Percentiles rank a stretch among this genome's conserved stretches.
phyloP scores from a whole-genome alignment of 192 early-diverging fungal species.

The Irineochytrium annulatum region DNA sequence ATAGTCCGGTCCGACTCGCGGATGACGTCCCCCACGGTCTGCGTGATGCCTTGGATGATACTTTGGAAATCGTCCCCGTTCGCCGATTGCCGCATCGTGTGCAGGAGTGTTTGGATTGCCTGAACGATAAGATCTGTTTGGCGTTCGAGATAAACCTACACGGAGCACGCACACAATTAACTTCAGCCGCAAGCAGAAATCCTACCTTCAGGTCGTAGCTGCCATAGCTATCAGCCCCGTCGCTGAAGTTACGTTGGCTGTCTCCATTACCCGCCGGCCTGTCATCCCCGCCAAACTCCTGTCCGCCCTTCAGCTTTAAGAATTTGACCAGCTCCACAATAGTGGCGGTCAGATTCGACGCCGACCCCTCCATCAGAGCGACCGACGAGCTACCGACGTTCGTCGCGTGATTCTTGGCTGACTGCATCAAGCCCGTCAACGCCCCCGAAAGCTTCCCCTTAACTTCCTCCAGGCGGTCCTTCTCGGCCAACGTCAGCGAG shows the following conservation, averaged over 20 bases:
- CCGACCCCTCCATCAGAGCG: constrained; percentile 75
- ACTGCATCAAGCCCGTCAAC: constrained; percentile 64
- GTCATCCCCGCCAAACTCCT: constrained; percentile 7
- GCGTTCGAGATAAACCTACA: constrained; percentile 59
- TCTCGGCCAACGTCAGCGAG: constrained; percentile 45
- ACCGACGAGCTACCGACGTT: constrained; percentile 55
- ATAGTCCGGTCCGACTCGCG: constrained; percentile 48
- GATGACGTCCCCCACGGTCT: constrained; percentile 56
- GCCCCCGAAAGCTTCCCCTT: constrained; percentile 63
- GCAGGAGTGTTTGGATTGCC: constrained; percentile 69
- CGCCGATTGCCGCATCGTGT: constrained; percentile 53
- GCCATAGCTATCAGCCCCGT: constrained; percentile 20
- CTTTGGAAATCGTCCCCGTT: constrained; percentile 49
- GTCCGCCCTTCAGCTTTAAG: constrained; percentile 31
- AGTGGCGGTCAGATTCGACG: constrained; percentile 69
- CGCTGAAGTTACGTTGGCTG: not conserved
- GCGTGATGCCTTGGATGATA: constrained; percentile 53
- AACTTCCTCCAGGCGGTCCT: constrained; percentile 44
- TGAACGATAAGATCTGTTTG: constrained; percentile 76
- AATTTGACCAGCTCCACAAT: constrained; percentile 75
- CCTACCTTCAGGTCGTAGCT: constrained; percentile 47
- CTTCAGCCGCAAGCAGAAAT: not conserved
- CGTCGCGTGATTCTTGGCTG: constrained; percentile 74
- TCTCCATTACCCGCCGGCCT: not conserved
- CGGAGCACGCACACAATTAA: no score